These are phyloP conservation scores for Borovskyia barvae DNA, from an alignment of 208 protist species.

Conservation along the genomic window DNA sequence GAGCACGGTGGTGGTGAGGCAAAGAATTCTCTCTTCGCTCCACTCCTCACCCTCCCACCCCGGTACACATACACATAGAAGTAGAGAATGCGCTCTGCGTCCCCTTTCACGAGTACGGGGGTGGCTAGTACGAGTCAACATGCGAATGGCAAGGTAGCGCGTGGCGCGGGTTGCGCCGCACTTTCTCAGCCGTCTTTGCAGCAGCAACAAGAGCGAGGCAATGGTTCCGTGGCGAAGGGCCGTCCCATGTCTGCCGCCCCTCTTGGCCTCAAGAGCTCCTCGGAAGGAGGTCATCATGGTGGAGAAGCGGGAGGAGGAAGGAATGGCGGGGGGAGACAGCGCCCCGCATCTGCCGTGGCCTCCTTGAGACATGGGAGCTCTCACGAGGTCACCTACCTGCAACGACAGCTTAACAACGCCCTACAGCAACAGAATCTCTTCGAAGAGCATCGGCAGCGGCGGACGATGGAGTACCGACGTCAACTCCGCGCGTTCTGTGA, in stretches of 20 bases:
- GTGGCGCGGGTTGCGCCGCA: too few species aligned
- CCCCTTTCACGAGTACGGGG: not conserved
- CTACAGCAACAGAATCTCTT: constrained; percentile 34
- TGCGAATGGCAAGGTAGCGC: not conserved
- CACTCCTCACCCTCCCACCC: not conserved
- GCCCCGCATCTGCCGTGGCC: not conserved
- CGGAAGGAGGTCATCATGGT: not conserved
- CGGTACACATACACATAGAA: not conserved
- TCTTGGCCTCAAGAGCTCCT: too few species aligned
- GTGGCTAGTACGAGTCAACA: constrained; percentile 13
- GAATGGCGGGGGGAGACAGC: not conserved
- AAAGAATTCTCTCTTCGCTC: not conserved
- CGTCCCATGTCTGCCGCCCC: not conserved
- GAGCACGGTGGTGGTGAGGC: not conserved
- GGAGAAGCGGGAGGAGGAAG: not conserved
- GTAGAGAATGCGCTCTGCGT: not conserved
- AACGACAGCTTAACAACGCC: constrained; percentile 37
- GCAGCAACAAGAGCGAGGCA: not conserved
- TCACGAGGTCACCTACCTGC: constrained; percentile 39
- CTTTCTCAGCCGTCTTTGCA: not conserved
- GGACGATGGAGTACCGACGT: constrained; percentile 37
- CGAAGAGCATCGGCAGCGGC: constrained; percentile 37
- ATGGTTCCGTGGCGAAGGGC: too few species aligned
- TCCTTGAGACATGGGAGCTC: not conserved
- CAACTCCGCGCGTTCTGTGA: constrained; percentile 49